Base-by-base conservation (phyloP, 1,284 basidiomycete genomes). In the Tetrapyrgos nigripes region DNA sequence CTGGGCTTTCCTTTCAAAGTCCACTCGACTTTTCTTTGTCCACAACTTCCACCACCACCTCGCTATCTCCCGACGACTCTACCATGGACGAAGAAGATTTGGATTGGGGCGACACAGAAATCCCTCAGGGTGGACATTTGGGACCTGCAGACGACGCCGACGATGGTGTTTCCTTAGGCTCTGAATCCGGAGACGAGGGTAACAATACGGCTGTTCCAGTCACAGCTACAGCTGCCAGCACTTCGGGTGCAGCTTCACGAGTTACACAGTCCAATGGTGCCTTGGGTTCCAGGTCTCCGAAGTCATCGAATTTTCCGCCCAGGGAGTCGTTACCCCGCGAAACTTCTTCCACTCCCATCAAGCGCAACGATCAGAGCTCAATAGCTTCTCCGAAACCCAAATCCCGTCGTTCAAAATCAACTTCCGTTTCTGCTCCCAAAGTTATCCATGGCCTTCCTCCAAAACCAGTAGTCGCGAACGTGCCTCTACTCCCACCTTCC, bases 61-160 rank as follows among this genome's bases (percentile, higher is more conserved):
- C 52, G 50, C 62, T 47, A 52, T 9, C 4, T 17, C 59, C 37
- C 6, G 19, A 40, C 37, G 19, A n/a, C 37, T 9, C 37, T 40
- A 66, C 52, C 64, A 90, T 90, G 88, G 86, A 92, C 57, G 76
- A 73, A 44, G 89, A 92, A 68, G 74, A 83, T 33, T 77, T 91
- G 35, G 89, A 92, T 74, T 92, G 90, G 90, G 87, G 88, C 66
- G 89, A 88, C 59, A 89, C 90, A 51, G 85, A 89, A 58, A 85
- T 86, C 63, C 68, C 66, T 47, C 70, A 73, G 59, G 66, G 67
- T 46, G 67, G 61, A 43, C 61, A 47, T 47, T 58, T 54, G 49
- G 50, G 46, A 31, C 69, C 68, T 35, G 73, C 73, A 50, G 63
- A 69, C 17, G 85, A 86, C 61, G 86, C 86, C 62, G 80, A 76